phyloP scores from a whole-genome alignment of 2,329 filamentous ascomycete species.

The Exophiala sideris region DNA sequence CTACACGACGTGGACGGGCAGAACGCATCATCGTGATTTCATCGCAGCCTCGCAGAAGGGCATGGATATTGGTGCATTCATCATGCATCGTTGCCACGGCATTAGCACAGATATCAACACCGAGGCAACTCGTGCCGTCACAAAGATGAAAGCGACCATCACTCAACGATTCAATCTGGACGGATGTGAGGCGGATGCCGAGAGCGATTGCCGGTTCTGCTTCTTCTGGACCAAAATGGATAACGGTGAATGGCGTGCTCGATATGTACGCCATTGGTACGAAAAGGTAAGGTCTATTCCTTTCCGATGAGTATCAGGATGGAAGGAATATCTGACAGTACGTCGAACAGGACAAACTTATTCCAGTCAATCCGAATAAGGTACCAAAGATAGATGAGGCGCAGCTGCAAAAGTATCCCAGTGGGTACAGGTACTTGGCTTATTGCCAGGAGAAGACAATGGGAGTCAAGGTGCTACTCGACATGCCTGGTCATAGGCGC shows the following conservation, averaged over 20 bases:
- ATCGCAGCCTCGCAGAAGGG: constrained; percentile 51
- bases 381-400: constrained; percentile 42
- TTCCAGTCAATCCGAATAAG: constrained; percentile 43
- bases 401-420: constrained; percentile 41
- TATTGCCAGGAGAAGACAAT: constrained; percentile 48
- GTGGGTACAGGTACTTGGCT: constrained; percentile 45
- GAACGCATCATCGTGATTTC: constrained; percentile 42
- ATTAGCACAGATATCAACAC: constrained; percentile 46
- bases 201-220: constrained; percentile 26
- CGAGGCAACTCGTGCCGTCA: constrained; percentile 42
- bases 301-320: neutral
- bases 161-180: constrained; percentile 47
- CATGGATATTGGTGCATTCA: constrained; percentile 52
- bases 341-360: constrained; percentile 42
- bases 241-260: constrained; percentile 16
- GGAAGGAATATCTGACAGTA: neutral
- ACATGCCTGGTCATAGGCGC: constrained; percentile 38
- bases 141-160: constrained; percentile 56
- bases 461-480: constrained; percentile 43
- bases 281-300: constrained; percentile 39
- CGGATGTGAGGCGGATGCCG: constrained; percentile 23
- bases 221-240: constrained; percentile 24
- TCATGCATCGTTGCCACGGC: constrained; percentile 56
- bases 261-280: constrained; percentile 50
- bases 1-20: constrained; percentile 52